Conservation (phyloP, 1,284 basidiomycete genomes). For the Porodaedalea pini region DNA sequence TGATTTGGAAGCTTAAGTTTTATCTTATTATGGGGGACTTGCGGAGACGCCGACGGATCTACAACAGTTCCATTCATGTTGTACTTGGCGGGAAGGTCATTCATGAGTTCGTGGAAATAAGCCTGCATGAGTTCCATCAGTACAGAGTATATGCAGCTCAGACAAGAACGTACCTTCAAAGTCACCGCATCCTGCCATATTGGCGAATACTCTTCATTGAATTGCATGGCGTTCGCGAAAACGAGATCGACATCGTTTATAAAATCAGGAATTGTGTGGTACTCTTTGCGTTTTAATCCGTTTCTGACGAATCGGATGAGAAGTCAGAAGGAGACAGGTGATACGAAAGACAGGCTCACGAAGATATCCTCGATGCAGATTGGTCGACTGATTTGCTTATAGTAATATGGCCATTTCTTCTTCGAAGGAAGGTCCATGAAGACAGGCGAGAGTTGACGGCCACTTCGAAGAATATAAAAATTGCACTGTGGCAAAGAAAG, state of each 20-base stretch:
- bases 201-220: conserved; percentile 72
- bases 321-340: conserved; percentile 12
- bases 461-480: conserved; percentile 38
- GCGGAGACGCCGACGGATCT: conserved; percentile 38
- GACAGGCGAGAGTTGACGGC: conserved; percentile 64
- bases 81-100: conserved; percentile 65
- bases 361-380: conserved; percentile 79
- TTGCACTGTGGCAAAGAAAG: background rate
- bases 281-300: conserved; percentile 73
- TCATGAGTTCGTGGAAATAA: conserved; percentile 67
- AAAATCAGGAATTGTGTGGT: conserved; percentile 63
- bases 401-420: conserved; percentile 82
- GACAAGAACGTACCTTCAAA: conserved; percentile 49
- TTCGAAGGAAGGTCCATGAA: conserved; percentile 84
- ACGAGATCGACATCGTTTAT: conserved; percentile 86
- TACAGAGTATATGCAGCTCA: conserved; percentile 6
- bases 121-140: conserved; percentile 41
- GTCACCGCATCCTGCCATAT: conserved; percentile 73
- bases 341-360: conserved; percentile 43
- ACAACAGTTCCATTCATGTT: conserved; percentile 23
- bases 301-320: conserved; percentile 46
- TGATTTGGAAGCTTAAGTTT: conserved; percentile 57
- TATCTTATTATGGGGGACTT: conserved; percentile 48
- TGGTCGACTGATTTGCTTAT: conserved; percentile 79
- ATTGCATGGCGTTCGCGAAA: conserved; percentile 85